Percentiles rank a stretch among this genome's conserved stretches.
Conservation (phyloP, 257 asterid species). For the Vinca minor region DNA sequence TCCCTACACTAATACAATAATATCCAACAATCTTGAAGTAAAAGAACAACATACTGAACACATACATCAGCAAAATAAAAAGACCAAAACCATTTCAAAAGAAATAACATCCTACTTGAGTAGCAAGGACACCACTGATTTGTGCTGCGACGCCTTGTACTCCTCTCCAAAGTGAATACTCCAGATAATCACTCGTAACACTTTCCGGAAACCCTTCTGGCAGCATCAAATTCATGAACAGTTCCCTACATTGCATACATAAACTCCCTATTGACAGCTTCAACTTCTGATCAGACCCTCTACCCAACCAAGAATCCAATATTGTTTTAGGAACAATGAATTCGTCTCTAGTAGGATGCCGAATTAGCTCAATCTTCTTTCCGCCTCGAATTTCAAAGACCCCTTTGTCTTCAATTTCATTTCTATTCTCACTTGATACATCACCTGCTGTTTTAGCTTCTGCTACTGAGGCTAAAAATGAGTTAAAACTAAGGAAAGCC, state of each 20-base stretch:
- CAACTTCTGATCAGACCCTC: conserved; percentile 22
- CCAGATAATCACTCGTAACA: conserved; percentile 86
- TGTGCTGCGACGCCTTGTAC: conserved; percentile 97
- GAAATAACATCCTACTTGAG: conserved; percentile 52
- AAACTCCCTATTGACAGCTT: conserved; percentile 28
- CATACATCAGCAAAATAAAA: background rate
- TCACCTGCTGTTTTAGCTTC: conserved; percentile 36
- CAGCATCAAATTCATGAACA: conserved; percentile 46
- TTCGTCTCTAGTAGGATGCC: conserved; percentile 64
- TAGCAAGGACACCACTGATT: conserved; percentile 89
- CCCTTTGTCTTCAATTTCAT: conserved; percentile 24
- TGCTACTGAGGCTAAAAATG: conserved; percentile 40
- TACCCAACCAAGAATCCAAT: conserved; percentile 36
- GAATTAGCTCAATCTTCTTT: conserved; percentile 51
- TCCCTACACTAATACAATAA: background rate
- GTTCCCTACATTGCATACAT: conserved; percentile 59
- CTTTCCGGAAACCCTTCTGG: conserved; percentile 93
- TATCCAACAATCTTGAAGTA: background rate
- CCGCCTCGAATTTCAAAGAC: conserved; percentile 74
- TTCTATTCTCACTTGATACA: conserved; percentile 11
- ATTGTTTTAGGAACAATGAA: conserved; percentile 37
- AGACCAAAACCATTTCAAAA: background rate
- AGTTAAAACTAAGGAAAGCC: conserved; percentile 30
- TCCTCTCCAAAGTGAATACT: conserved; percentile 96
- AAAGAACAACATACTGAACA: background rate